A percentile compares a stretch with the other conserved stretches of the same genome.
Conservation (phyloP, 2,329 filamentous ascomycete species). For the Alternaria hordeiaustralica region DNA sequence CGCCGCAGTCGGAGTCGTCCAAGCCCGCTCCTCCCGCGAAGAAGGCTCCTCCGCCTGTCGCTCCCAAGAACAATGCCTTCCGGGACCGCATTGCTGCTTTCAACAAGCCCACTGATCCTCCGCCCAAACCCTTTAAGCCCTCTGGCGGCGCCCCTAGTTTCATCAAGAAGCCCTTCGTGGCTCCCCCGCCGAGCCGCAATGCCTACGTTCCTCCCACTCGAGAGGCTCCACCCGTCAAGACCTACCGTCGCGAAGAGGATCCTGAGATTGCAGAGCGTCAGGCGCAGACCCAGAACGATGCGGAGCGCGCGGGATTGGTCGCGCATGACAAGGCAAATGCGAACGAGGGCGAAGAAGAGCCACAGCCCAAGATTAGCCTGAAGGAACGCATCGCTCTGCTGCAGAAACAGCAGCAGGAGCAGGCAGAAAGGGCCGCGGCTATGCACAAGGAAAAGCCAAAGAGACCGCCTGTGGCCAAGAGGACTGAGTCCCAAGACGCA, state of each 20-base stretch:
- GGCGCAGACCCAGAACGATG: conserved; percentile 69
- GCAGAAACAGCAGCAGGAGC: conserved; percentile 92
- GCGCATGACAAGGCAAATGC: conserved; percentile 48
- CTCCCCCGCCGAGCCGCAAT: conserved; percentile 90
- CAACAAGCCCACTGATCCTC: conserved; percentile 86
- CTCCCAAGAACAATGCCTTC: conserved; percentile 87
- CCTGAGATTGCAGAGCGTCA: conserved; percentile 68
- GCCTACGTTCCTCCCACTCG: conserved; percentile 82
- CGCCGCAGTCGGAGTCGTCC: conserved; percentile 45
- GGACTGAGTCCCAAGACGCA: conserved; percentile 55
- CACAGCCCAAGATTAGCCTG: conserved; percentile 87
- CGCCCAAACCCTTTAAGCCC: conserved; percentile 89
- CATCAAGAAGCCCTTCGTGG: conserved; percentile 96
- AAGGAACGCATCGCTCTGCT: conserved; percentile 95
- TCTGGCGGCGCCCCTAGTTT: conserved; percentile 68
- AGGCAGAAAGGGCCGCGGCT: conserved; percentile 81
- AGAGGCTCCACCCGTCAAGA: conserved; percentile 72
- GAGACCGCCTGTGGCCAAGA: conserved; percentile 70
- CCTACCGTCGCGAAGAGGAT: conserved; percentile 89
- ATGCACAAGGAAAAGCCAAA: conserved; percentile 87
- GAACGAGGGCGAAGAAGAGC: conserved; percentile 67
- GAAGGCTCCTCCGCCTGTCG: conserved; percentile 69
- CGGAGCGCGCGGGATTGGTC: conserved; percentile 71
- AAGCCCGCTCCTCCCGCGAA: conserved; percentile 50
- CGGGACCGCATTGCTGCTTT: conserved; percentile 96